phyloP scores from a whole-genome alignment of 371 early-diverging fungal genomes.

The Apophysomyces ossiformis region DNA sequence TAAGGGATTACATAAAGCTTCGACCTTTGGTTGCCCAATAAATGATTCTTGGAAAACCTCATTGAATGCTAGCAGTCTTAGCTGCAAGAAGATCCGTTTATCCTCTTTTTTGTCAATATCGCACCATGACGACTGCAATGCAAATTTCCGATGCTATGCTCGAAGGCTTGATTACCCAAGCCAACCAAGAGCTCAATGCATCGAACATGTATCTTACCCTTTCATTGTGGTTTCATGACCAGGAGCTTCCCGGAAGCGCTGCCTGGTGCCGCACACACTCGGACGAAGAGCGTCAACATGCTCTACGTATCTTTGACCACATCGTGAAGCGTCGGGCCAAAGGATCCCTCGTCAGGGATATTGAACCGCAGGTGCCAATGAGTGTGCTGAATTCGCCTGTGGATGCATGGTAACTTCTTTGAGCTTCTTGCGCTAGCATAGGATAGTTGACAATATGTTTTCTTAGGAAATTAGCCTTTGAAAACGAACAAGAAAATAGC shows the following conservation, averaged over 20 bases:
- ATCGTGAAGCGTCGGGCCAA: slow-evolving; percentile 28
- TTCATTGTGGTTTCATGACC: slow-evolving; percentile 29
- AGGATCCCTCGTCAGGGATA: slow-evolving; percentile 16
- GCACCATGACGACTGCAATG: slow-evolving; percentile 20
- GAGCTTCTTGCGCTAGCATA: not conserved
- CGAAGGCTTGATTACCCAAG: slow-evolving; percentile 24
- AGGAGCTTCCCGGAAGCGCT: slow-evolving; percentile 26
- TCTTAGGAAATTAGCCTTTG: slow-evolving; percentile 20
- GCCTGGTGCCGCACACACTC: slow-evolving; percentile 27
- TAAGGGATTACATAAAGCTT: no score
- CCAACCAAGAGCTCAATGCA: slow-evolving; percentile 25
- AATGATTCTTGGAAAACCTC: no score
- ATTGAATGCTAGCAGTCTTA: not conserved
- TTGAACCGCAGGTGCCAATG: slow-evolving; percentile 8
- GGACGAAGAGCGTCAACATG: slow-evolving; percentile 26
- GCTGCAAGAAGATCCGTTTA: not conserved
- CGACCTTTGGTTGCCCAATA: no score
- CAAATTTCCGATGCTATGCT: slow-evolving; percentile 27
- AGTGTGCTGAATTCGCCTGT: slow-evolving; percentile 11
- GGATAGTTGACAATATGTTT: not conserved
- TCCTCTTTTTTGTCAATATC: not conserved
- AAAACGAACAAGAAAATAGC: slow-evolving; percentile 23
- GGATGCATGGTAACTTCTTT: slow-evolving; percentile 19
- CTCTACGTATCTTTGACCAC: slow-evolving; percentile 28
- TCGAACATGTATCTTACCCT: slow-evolving; percentile 25